These are phyloP conservation scores for Dioscorea alata DNA, from an alignment of 106 monocot genomes.

Conservation along the genomic window DNA sequence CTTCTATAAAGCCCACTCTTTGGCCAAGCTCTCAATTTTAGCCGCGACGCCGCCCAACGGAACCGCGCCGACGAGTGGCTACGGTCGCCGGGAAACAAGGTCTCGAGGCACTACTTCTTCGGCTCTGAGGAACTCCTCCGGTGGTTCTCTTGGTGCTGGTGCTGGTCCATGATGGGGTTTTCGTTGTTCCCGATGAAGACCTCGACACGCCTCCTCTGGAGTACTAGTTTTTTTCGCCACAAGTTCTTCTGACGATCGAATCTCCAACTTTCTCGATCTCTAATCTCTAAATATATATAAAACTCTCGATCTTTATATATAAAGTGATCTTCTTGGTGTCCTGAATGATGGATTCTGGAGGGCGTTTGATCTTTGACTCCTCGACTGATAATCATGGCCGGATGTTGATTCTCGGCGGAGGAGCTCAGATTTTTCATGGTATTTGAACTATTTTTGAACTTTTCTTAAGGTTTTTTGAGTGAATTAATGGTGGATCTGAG, in stretches of 20 bases:
- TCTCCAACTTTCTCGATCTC: too few relatives aligned
- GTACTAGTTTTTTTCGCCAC: constrained; percentile 93
- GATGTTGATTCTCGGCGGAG: constrained; percentile 37
- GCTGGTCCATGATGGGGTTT: constrained; percentile 71
- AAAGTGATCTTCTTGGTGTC: not conserved
- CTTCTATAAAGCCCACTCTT: constrained; percentile 11
- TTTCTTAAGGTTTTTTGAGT: not conserved
- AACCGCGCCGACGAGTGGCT: not conserved
- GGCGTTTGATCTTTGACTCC: constrained; percentile 53
- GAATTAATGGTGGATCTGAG: not conserved
- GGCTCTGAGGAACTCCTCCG: not conserved
- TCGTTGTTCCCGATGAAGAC: constrained; percentile 80
- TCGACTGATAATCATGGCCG: constrained; percentile 15
- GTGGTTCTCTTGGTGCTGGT: not conserved
- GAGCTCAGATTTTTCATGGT: constrained; percentile 35
- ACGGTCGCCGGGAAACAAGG: not conserved
- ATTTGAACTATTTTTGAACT: constrained; percentile 2
- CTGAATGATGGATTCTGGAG: constrained; percentile 47
- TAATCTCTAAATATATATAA: not conserved
- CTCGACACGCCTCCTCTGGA: constrained; percentile 75
- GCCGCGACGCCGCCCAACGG: constrained; percentile 7
- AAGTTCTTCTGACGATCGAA: constrained; percentile 33
- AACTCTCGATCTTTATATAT: not conserved
- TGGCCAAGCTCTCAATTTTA: constrained; percentile 3
- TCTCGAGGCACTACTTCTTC: not conserved